Base-by-base conservation (phyloP, 257 asterid genomes). In the Osmanthus fragrans region DNA sequence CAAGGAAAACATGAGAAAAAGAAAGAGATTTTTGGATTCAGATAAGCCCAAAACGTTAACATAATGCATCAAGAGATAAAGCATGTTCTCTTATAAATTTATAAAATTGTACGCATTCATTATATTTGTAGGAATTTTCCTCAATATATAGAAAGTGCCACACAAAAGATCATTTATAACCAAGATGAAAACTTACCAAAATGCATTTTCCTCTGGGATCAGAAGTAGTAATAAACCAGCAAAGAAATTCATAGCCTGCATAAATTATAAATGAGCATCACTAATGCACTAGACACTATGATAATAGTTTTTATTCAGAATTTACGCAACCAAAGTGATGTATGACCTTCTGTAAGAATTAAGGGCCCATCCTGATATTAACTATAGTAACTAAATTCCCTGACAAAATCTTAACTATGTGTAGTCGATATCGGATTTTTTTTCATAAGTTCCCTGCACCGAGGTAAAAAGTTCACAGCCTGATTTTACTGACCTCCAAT, bases 161-260 rank as follows among this genome's bases (percentile, higher is more conserved):
- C 42, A 58, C 49, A n/a, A 65, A 76, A 72, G 73, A 29, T 58
- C 65, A 68, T 36, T 58, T 27, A 51, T 12, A 81, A 80, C 51
- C 68, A 73, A 71, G 51, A 79, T 63, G 76, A 36, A 36, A 36
- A 5, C 97, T 82, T 86, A 96, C 99, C 99, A 96, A 85, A 96
- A 96, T 47, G 98, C 97, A 88, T 90, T 93, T 88, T 96, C 98
- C 88, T 96, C 99, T 23, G 99, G 96, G 97, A 96, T 96, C 84
- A 96, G 82, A 79, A 96, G 96, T 86, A 96, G 85, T 69, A 96
- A 85, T 85, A 96, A 81, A 76, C 97, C 99, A 16, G 98, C 99
- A 81, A 93, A 96, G 89, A 96, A 96, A 85, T 92, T 96, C 99
- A 96, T 96, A 81, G 98, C 99, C 99, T 96, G 96, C 91, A 86